These are phyloP conservation scores for Clavispora vitiphila DNA, from an alignment of 805 yeast species.

Conservation along the genomic window DNA sequence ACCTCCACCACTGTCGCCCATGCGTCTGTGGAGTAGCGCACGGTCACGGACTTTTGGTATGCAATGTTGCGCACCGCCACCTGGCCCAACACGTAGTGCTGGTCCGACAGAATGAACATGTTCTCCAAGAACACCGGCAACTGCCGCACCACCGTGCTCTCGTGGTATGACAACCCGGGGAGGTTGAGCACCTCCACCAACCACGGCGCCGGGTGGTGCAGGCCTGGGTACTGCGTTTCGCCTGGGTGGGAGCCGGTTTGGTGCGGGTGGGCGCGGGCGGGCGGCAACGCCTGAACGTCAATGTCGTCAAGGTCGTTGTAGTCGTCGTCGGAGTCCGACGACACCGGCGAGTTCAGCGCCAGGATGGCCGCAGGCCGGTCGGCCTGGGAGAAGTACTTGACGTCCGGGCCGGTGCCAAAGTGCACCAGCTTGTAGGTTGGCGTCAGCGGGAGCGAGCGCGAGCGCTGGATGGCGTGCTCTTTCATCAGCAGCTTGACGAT, in stretches of 20 bases:
- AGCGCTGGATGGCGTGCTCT: constrained; percentile 23
- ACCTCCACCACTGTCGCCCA: constrained; percentile 77
- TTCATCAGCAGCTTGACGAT: constrained; percentile 64
- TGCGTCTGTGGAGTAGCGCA: constrained; percentile 69
- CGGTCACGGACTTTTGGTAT: constrained; percentile 61
- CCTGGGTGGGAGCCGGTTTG: constrained; percentile 3
- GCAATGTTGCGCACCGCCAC: constrained; percentile 74
- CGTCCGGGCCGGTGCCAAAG: constrained; percentile 64
- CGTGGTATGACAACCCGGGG: constrained; percentile 42
- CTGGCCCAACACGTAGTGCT: constrained; percentile 59
- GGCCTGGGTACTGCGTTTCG: constrained; percentile 20
- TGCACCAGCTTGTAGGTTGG: constrained; percentile 73
- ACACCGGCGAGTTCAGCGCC: constrained; percentile 56
- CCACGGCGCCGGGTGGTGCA: constrained; percentile 35
- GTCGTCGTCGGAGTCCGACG: constrained; percentile 17
- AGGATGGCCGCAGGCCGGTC: constrained; percentile 78
- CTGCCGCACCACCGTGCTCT: constrained; percentile 24
- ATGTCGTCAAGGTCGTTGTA: constrained; percentile 17
- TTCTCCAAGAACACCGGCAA: constrained; percentile 59
- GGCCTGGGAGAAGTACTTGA: constrained; percentile 64
- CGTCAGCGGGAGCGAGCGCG: constrained; percentile 39
- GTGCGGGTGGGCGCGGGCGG: not conserved
- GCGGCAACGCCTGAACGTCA: constrained; percentile 8
- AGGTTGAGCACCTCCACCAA: constrained; percentile 38
- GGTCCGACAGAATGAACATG: constrained; percentile 54